Conservation (phyloP, 2,329 filamentous ascomycete species). For the Basipetospora chlamydospora region DNA sequence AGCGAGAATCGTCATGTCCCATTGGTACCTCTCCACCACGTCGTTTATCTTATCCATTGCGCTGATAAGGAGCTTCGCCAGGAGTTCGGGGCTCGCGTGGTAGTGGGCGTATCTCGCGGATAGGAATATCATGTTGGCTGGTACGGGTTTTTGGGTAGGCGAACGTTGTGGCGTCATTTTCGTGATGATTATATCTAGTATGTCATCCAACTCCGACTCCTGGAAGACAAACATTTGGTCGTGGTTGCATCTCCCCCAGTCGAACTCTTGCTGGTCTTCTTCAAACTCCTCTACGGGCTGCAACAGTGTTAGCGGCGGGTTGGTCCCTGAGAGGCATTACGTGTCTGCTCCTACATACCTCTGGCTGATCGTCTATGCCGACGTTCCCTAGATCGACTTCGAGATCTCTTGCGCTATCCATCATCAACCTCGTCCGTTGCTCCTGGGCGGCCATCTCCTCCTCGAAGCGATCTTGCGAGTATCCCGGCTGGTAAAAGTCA, state of each 20-base stretch:
- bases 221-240: conserved; percentile 99
- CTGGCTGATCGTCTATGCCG: conserved; percentile 87
- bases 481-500: conserved; percentile 87
- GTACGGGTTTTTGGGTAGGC: conserved; percentile 92
- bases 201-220: conserved; percentile 78
- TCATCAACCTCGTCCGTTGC: conserved; percentile 94
- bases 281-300: conserved; percentile 64
- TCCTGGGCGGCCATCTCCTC: conserved; percentile 96
- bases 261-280: conserved; percentile 85
- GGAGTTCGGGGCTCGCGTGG: conserved; percentile 73
- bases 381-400: conserved; percentile 94
- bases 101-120: conserved; percentile 95
- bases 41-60: conserved; percentile 96
- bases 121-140: conserved; percentile 91
- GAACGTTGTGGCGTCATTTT: conserved; percentile 96
- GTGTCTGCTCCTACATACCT: conserved; percentile 44
- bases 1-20: conserved; percentile 98
- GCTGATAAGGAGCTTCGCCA: conserved; percentile 65
- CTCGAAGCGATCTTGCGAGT: conserved; percentile 87
- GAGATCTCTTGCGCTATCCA: conserved; percentile 91
- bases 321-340: too few relatives aligned
- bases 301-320: conserved; percentile 15
- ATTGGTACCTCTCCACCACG: conserved; percentile 88
- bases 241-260: conserved; percentile 86
- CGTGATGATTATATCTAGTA: conserved; percentile 90